Evolutionary conservation across 2,329 filamentous ascomycete genomes (phyloP).

Genomic region (Berkeleyomyces rouxiae): DNA sequence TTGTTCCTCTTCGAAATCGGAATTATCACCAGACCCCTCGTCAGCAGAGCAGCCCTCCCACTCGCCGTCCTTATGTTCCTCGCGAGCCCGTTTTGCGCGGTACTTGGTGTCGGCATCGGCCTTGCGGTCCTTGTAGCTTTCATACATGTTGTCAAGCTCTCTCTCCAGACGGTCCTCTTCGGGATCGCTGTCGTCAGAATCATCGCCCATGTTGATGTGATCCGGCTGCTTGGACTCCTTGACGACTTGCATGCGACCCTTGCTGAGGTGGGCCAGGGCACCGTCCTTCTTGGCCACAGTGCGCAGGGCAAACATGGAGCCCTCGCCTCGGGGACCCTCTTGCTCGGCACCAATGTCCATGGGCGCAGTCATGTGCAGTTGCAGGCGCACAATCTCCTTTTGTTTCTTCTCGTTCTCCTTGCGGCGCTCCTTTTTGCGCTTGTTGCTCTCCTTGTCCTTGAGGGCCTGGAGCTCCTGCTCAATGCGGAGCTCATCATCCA

Average conservation of each 20-base stretch:
- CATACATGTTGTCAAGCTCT: slow-evolving; percentile 77
- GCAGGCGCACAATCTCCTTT: slow-evolving; percentile 88
- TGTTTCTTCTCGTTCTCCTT: slow-evolving; percentile 88
- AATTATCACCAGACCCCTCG: slow-evolving; percentile 43
- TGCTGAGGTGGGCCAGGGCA: slow-evolving; percentile 37
- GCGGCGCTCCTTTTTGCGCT: slow-evolving; percentile 68
- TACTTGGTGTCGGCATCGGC: slow-evolving; percentile 72
- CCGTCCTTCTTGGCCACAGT: slow-evolving; percentile 60
- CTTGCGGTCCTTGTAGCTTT: slow-evolving; percentile 65
- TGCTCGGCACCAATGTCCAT: slow-evolving; percentile 94
- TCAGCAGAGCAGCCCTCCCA: slow-evolving; percentile 77
- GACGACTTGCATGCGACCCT: slow-evolving; percentile 61
- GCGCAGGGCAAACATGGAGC: slow-evolving; percentile 76
- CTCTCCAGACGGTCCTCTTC: slow-evolving; percentile 70
- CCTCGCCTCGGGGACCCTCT: slow-evolving; percentile 57
- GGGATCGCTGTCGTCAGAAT: slow-evolving; percentile 51
- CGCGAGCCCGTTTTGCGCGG: slow-evolving; percentile 73
- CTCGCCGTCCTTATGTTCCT: slow-evolving; percentile 68
- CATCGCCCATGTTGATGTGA: slow-evolving; percentile 43
- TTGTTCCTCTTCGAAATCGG: slow-evolving; percentile 38
- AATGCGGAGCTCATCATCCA: slow-evolving; percentile 88
- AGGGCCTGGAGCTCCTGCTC: slow-evolving; percentile 74
- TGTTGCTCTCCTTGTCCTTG: slow-evolving; percentile 59
- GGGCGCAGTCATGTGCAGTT: slow-evolving; percentile 90
- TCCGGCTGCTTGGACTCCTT: slow-evolving; percentile 32